A percentile compares a stretch with the other conserved stretches of the same genome.
These are phyloP conservation scores for Aspergillus funiculosus DNA, from an alignment of 495 filamentous ascomycete species.

Conservation along the genomic window DNA sequence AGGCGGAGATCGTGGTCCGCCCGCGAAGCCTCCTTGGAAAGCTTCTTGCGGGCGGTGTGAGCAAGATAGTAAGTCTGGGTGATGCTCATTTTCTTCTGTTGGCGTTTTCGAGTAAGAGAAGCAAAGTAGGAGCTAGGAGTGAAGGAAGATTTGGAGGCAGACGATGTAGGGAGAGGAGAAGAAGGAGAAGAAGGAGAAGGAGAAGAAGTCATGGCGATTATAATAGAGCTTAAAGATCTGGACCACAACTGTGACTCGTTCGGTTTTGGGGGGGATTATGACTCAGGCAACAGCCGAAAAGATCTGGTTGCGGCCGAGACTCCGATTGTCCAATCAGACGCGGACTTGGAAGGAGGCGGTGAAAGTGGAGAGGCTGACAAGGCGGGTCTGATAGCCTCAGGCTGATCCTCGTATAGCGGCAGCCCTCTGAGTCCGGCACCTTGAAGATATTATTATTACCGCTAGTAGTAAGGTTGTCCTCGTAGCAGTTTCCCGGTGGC, in stretches of 20 bases:
- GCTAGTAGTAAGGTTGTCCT: too few species aligned
- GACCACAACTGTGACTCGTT: conserved; percentile 30
- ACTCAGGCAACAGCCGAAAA: conserved; percentile 26
- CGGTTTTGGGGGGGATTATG: conserved; percentile 24
- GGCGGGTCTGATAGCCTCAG: conserved; percentile 4
- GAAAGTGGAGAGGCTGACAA: conserved; percentile 17
- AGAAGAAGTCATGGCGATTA: conserved; percentile 22
- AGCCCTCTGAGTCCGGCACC: too few species aligned
- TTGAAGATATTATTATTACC: too few species aligned
- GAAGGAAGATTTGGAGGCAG: conserved; percentile 3
- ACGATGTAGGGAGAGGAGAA: conserved; percentile 6
- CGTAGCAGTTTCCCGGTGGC: too few species aligned
- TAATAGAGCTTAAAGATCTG: conserved; percentile 30
- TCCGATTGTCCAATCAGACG: conserved; percentile 23
- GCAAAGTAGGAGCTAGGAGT: conserved; percentile 32
- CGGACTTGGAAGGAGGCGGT: conserved; percentile 22
- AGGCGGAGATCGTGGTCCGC: conserved; percentile 91
- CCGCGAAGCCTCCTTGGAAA: conserved; percentile 80
- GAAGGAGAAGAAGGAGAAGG: conserved; percentile 13
- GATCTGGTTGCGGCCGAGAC: conserved; percentile 16
- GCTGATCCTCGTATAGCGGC: conserved; percentile 6
- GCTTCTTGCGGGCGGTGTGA: conserved; percentile 92
- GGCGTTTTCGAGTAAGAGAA: conserved; percentile 34
- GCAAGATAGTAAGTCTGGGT: conserved; percentile 97
- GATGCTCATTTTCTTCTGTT: conserved; percentile 84